phyloP scores from a whole-genome alignment of 768 basidiomycete species.

The Auriscalpium vulgare region DNA sequence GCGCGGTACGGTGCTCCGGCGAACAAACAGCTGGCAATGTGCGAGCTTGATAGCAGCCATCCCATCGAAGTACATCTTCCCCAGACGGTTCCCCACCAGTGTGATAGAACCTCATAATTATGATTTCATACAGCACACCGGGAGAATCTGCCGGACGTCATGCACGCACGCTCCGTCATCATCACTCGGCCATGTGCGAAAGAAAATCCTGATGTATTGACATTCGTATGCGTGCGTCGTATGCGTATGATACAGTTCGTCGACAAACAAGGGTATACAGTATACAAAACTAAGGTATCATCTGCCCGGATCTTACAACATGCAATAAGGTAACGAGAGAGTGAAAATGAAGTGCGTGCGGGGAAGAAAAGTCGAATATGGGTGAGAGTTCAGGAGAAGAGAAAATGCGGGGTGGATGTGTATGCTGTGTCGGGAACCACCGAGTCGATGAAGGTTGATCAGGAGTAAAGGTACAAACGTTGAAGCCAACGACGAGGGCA shows the following conservation, averaged over 20 bases:
- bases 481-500: background rate
- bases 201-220: background rate
- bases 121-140: no score
- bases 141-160: no score
- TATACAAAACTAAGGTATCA: background rate
- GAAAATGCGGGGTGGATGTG: background rate
- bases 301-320: background rate
- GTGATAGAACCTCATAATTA: no score
- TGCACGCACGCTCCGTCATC: no score
- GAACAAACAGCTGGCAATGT: no score
- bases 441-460: background rate
- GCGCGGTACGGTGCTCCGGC: no score
- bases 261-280: background rate
- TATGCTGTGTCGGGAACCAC: background rate
- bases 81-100: no score
- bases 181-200: background rate
- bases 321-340: background rate
- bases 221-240: conserved; percentile 1
- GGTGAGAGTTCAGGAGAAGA: no score
- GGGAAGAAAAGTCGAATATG: no score
- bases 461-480: background rate
- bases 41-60: no score
- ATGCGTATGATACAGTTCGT: background rate
- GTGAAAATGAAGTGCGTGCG: background rate
- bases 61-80: no score